Conservation (phyloP, 2,329 filamentous ascomycete species). For the Leptographium wingfieldii region DNA sequence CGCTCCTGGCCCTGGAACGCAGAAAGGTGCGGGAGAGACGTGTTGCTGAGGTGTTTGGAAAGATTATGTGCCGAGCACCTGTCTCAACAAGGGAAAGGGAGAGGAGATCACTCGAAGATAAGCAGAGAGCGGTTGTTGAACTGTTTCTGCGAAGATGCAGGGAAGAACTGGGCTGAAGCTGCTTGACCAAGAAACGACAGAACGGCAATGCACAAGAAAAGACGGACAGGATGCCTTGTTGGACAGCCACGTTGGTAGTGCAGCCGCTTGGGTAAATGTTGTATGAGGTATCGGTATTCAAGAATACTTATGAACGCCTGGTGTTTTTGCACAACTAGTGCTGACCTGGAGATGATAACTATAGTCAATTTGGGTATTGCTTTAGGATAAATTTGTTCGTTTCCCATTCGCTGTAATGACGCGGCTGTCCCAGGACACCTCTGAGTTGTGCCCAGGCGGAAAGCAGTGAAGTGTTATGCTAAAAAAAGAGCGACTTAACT, state of each 20-base stretch:
- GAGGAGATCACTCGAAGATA: conserved; percentile 45
- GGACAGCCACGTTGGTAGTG: neutral
- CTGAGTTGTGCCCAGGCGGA: neutral
- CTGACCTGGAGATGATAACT: neutral
- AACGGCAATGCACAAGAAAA: neutral
- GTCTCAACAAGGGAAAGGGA: conserved; percentile 34
- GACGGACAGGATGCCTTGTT: neutral
- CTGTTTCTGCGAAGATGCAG: conserved; percentile 41
- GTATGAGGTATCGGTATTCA: neutral
- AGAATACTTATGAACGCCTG: neutral
- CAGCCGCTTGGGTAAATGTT: neutral
- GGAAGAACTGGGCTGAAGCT: conserved; percentile 7
- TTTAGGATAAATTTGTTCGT: neutral
- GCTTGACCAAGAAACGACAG: neutral
- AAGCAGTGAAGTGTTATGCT: neutral
- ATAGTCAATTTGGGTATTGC: neutral
- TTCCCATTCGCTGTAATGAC: neutral
- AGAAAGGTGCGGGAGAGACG: conserved; percentile 46
- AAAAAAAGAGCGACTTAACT: neutral
- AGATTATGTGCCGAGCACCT: conserved; percentile 43
- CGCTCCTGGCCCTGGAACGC: conserved; percentile 31
- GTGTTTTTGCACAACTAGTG: neutral
- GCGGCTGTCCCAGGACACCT: neutral
- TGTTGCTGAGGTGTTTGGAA: conserved; percentile 53
- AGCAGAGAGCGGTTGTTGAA: conserved; percentile 54